phyloP scores from a whole-genome alignment of 2,329 filamentous ascomycete species.

The Sporothrix protearum region DNA sequence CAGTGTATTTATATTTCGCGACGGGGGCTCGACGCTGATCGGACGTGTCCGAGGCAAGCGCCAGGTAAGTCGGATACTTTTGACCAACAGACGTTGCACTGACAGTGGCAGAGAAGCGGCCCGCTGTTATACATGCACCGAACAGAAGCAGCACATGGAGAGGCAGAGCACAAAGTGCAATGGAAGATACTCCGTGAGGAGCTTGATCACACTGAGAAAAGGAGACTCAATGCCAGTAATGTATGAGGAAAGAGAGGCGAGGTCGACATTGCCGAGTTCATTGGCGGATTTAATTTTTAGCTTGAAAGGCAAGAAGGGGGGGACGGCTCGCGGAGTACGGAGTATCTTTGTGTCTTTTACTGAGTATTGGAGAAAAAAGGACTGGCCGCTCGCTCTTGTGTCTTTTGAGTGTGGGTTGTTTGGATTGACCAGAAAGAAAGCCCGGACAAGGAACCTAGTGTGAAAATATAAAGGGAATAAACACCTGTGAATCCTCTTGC shows the following conservation, averaged over 20 bases:
- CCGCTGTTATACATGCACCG: not conserved
- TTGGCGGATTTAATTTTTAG: conserved; percentile 4
- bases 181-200: no score
- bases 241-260: not conserved
- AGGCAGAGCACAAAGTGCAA: not conserved
- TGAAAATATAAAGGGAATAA: not conserved
- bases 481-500: no score
- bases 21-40: not conserved
- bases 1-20: not conserved
- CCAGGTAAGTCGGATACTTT: no score
- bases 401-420: not conserved
- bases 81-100: not conserved
- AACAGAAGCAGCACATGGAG: not conserved
- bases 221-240: not conserved
- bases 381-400: not conserved
- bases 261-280: not conserved
- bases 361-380: no score
- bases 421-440: not conserved
- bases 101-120: not conserved
- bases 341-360: not conserved
- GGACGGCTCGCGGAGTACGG: not conserved
- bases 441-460: not conserved
- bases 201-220: no score
- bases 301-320: not conserved
- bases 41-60: no score